phyloP scores from a whole-genome alignment of 768 basidiomycete species.

The Lentinula aciculospora region DNA sequence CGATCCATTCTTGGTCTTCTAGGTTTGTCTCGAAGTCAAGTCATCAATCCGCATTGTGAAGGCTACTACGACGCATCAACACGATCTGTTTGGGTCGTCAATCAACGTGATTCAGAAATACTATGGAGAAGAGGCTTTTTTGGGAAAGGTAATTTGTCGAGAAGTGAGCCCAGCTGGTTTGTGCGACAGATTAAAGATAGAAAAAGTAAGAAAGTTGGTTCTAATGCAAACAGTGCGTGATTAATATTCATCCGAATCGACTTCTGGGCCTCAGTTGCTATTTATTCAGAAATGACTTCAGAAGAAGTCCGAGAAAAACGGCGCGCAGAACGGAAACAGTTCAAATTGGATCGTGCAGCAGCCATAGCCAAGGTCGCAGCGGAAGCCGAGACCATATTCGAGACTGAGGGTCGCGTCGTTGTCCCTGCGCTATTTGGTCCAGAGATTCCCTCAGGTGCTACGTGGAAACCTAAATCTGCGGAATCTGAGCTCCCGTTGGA shows the following conservation, averaged over 20 bases:
- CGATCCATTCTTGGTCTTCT: constrained; percentile 46
- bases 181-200: constrained; percentile 69
- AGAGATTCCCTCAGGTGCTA: constrained; percentile 73
- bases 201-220: constrained; percentile 44
- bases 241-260: background rate
- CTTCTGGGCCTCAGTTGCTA: background rate
- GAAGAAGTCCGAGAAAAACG: constrained; percentile 90
- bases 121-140: constrained; percentile 94
- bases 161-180: constrained; percentile 95
- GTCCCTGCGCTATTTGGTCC: constrained; percentile 53
- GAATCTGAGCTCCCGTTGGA: constrained; percentile 1
- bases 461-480: constrained; percentile 57
- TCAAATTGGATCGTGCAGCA: constrained; percentile 87
- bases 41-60: constrained; percentile 69
- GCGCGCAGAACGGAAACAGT: constrained; percentile 82
- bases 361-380: constrained; percentile 81
- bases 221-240: constrained; percentile 47
- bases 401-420: constrained; percentile 59
- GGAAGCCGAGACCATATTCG: constrained; percentile 74
- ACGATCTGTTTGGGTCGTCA: constrained; percentile 83
- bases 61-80: constrained; percentile 76
- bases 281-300: constrained; percentile 55
- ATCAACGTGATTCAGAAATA: constrained; percentile 53
- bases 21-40: constrained; percentile 50
- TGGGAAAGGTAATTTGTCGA: constrained; percentile 90